A percentile compares a stretch with the other conserved stretches of the same genome.
These are phyloP conservation scores for Polytrichum formosum DNA, from an alignment of 225 moss, liverwort and hornwort species.

Conservation along the genomic window DNA sequence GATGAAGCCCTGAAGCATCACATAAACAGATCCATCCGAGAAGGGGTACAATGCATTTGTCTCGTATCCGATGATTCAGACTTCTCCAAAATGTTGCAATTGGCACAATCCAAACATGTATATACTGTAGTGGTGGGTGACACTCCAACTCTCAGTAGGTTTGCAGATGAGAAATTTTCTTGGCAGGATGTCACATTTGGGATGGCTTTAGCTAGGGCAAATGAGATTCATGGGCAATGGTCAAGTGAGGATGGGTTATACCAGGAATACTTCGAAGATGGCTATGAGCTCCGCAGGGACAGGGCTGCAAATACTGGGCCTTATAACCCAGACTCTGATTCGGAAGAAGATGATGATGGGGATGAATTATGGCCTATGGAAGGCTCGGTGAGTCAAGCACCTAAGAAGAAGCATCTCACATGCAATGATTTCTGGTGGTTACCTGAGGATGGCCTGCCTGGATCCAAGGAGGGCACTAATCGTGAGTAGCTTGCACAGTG, in stretches of 20 bases:
- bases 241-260: constrained; percentile 26
- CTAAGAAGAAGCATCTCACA: constrained; percentile 31
- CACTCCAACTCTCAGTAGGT: constrained; percentile 35
- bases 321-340: constrained; percentile 18
- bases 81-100: constrained; percentile 48
- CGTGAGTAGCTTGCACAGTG: constrained; percentile 23
- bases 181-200: constrained; percentile 62
- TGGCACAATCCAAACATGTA: constrained; percentile 39
- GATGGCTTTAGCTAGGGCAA: constrained; percentile 41
- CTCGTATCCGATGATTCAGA: constrained; percentile 69
- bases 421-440: constrained; percentile 51
- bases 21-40: constrained; percentile 50
- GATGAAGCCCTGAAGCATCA: constrained; percentile 71
- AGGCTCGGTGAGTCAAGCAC: not conserved
- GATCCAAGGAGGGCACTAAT: not conserved
- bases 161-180: constrained; percentile 57
- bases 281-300: constrained; percentile 27
- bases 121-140: constrained; percentile 59
- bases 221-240: constrained; percentile 45
- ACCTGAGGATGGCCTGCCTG: constrained; percentile 17
- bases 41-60: constrained; percentile 60
- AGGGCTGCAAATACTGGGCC: constrained; percentile 18
- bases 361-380: constrained; percentile 35
- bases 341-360: constrained; percentile 18
- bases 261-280: constrained; percentile 17